Percentiles rank a stretch among this genome's conserved stretches.
Evolutionary conservation across 2,329 filamentous ascomycete genomes (phyloP).

Genomic region (Sporothrix variecibatus): DNA sequence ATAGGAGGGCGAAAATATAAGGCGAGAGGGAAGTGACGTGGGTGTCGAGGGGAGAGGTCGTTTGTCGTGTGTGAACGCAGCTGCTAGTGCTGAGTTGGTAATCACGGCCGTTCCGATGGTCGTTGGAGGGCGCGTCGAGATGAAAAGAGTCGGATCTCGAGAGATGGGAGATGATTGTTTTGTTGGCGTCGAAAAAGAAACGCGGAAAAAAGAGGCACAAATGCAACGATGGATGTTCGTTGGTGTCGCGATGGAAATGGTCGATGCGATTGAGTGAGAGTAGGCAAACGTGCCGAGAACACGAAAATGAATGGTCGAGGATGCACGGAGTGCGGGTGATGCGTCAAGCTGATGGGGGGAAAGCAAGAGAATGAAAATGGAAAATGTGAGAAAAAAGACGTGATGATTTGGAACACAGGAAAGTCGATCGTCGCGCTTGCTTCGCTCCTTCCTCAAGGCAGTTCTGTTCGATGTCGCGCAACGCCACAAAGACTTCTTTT

Average conservation of each 20-base stretch:
- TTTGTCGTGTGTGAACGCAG: background rate
- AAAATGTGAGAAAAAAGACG: background rate
- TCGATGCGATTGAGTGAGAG: background rate
- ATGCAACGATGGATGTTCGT: background rate
- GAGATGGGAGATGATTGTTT: background rate
- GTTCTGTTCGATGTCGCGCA: slow-evolving; percentile 25
- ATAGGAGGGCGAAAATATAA: background rate
- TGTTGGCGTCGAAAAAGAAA: background rate
- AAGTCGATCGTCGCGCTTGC: slow-evolving; percentile 5
- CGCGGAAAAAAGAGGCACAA: background rate
- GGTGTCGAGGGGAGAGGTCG: background rate
- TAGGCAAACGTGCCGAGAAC: background rate
- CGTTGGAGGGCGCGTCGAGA: background rate
- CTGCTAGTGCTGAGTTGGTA: background rate
- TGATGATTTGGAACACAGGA: background rate
- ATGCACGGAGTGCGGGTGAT: background rate
- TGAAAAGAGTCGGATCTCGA: background rate
- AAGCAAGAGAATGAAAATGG: background rate
- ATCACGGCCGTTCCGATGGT: background rate
- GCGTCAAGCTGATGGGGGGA: background rate
- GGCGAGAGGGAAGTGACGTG: background rate
- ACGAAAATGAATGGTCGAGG: background rate
- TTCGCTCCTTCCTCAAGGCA: slow-evolving; percentile 22
- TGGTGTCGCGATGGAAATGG: background rate
- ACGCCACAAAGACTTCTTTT: slow-evolving; percentile 22